Evolutionary conservation across 306 rosid species (phyloP).

Genomic region (Castanopsis chinensis): DNA sequence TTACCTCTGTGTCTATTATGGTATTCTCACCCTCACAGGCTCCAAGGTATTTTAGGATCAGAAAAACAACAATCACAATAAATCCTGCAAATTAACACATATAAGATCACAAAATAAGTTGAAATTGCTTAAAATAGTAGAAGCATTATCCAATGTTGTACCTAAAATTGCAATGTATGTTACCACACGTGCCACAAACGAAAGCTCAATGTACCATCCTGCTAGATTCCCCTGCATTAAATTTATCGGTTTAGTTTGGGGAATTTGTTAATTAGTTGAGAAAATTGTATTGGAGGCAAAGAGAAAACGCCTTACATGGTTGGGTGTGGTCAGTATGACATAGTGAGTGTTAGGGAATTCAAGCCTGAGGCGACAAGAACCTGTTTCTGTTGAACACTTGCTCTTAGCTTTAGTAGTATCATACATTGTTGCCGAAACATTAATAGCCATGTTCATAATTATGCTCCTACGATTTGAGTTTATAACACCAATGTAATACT

Average conservation of each 20-base stretch:
- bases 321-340: slow-evolving; percentile 46
- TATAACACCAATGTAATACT: slow-evolving; percentile 52
- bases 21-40: slow-evolving; percentile 26
- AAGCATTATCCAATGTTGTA: slow-evolving; percentile 15
- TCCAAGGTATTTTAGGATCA: slow-evolving; percentile 52
- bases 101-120: slow-evolving; percentile 7
- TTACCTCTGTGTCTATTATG: background rate
- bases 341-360: slow-evolving; percentile 52
- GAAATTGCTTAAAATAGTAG: background rate
- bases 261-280: slow-evolving; percentile 2
- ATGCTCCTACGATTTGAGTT: slow-evolving; percentile 49
- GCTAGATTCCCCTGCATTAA: slow-evolving; percentile 42
- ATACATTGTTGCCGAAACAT: slow-evolving; percentile 61
- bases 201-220: slow-evolving; percentile 43
- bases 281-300: background rate
- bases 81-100: slow-evolving; percentile 36
- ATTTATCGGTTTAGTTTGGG: slow-evolving; percentile 3
- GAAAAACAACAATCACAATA: slow-evolving; percentile 21
- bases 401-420: slow-evolving; percentile 57
- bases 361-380: slow-evolving; percentile 47
- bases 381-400: slow-evolving; percentile 47
- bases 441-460: slow-evolving; percentile 35
- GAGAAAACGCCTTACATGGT: slow-evolving; percentile 39
- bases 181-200: slow-evolving; percentile 43
- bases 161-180: slow-evolving; percentile 58